Evolutionary conservation across 306 rosid genomes (phyloP), one percentile per base, ranked within the genome.

Genomic region (Vigna trinervia): DNA sequence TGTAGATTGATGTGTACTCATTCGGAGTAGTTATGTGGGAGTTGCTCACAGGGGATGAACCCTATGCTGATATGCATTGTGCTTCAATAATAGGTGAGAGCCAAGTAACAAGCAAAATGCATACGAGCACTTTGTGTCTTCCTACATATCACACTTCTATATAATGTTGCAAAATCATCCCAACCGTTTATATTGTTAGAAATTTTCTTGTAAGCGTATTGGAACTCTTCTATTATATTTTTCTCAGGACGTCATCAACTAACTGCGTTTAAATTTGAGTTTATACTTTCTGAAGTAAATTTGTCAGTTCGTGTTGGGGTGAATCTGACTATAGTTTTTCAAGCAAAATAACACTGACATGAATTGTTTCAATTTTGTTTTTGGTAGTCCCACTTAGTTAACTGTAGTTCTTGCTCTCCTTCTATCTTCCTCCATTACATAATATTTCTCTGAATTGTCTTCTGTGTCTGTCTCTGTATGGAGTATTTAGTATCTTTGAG

Each of bases 11-110:
- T 87, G 98, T 96, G 60, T 96, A 96, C 86, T 96, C 99, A 26
- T 96, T 92, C 8, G 99, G 98, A 73, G 92, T 96, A 80, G 99
- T 92, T 71, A 92, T 96, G 99, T 96, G 99, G 99, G 99, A 96
- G 78, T 61, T 96, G 81, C 98, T 96, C 68, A 96, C 99, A 0
- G 99, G 99, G 14, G 89, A 91, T 69, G 99, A 96, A 86, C 99
- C 99, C 32, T 96, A 96, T 85, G 86, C 93, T 47, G 97, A 91
- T 77, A 80, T 96, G 98, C 99, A 96, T 82, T 96, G 98, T 80
- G 97, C 99, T 81, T 92, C 99, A 67, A 90, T 96, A 82, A 96
- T 96, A 70, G 99, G 99, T 96, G 85, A 85, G 99, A 41, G 57
- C 73, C 63, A 71, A 81, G 67, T 63, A 20, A 72, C 47, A 75